Evolutionary conservation across 345 rosid genomes (phyloP).

Genomic region (Brassica nigra): DNA sequence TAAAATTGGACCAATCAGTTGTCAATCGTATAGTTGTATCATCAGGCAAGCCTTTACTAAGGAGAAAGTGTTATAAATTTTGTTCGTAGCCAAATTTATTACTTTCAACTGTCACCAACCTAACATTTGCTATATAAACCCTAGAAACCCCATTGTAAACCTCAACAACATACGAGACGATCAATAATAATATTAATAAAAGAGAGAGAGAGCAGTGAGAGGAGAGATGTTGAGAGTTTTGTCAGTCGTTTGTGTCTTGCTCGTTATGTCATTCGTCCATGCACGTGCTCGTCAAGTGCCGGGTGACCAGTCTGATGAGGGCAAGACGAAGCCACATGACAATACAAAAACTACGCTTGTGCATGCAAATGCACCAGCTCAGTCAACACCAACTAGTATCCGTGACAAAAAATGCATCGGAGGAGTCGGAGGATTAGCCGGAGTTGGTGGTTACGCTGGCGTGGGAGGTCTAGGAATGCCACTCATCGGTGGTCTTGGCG

Average conservation of each 20-base stretch:
- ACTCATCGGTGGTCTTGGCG: constrained; percentile 65
- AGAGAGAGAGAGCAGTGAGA: not conserved
- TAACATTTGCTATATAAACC: constrained; percentile 41
- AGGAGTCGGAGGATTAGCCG: constrained; percentile 72
- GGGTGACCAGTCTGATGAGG: constrained; percentile 1
- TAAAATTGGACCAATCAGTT: constrained; percentile 26
- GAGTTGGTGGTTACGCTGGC: constrained; percentile 71
- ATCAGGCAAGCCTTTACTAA: constrained; percentile 29
- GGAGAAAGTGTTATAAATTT: constrained; percentile 28
- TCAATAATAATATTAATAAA: not conserved
- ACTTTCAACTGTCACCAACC: constrained; percentile 53
- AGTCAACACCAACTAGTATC: constrained; percentile 45
- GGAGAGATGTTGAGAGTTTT: constrained; percentile 32
- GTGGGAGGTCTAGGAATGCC: constrained; percentile 55
- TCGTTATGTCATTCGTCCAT: constrained; percentile 25
- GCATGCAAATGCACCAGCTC: constrained; percentile 46
- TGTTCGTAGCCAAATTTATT: constrained; percentile 38
- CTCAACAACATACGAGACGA: constrained; percentile 12
- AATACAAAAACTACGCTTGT: constrained; percentile 14
- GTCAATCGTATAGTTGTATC: constrained; percentile 27
- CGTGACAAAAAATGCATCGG: constrained; percentile 57
- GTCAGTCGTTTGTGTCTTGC: constrained; percentile 31
- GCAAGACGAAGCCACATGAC: constrained; percentile 12
- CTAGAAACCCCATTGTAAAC: constrained; percentile 26
- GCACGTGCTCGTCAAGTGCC: constrained; percentile 43